phyloP scores from a whole-genome alignment of 169 alveolate genomes.

The Cyclospora cayetanensis region DNA sequence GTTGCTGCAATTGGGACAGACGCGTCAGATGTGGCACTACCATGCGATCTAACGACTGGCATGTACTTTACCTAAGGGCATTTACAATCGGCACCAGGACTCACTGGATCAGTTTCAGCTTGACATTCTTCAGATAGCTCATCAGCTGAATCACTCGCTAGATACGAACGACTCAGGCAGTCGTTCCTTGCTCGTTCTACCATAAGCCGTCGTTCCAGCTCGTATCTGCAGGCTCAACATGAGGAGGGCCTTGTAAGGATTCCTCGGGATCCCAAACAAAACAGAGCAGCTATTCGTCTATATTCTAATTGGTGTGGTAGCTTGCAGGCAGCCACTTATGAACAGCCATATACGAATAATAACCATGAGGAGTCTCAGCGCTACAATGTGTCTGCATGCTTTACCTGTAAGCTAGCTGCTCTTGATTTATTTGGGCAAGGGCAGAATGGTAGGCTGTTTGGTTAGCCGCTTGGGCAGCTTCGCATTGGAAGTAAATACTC shows the following conservation, averaged over 20 bases:
- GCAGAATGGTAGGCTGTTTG: slow-evolving; percentile 12
- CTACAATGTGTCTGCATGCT: too few species aligned
- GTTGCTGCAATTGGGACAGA: neutral
- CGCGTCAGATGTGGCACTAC: neutral
- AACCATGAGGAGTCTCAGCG: too few species aligned
- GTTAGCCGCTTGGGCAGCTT: slow-evolving; percentile 2
- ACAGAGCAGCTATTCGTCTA: too few species aligned
- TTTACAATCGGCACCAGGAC: neutral
- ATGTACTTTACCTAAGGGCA: too few species aligned
- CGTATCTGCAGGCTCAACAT: neutral
- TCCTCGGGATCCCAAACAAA: too few species aligned
- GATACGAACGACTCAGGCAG: neutral
- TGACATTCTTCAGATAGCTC: neutral
- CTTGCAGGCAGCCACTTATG: too few species aligned
- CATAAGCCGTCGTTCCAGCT: slow-evolving; percentile 1
- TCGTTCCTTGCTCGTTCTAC: neutral
- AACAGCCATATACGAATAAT: too few species aligned
- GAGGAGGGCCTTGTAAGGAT: too few species aligned
- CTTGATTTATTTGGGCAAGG: slow-evolving; percentile 1
- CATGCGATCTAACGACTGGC: neutral
- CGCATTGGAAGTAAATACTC: neutral
- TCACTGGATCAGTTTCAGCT: slow-evolving; percentile 14
- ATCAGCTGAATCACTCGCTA: neutral
- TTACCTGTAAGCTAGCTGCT: slow-evolving; percentile 30
- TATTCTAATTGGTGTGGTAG: too few species aligned